Conservation (phyloP, 768 basidiomycete species). For the Mrakia blollopis region DNA sequence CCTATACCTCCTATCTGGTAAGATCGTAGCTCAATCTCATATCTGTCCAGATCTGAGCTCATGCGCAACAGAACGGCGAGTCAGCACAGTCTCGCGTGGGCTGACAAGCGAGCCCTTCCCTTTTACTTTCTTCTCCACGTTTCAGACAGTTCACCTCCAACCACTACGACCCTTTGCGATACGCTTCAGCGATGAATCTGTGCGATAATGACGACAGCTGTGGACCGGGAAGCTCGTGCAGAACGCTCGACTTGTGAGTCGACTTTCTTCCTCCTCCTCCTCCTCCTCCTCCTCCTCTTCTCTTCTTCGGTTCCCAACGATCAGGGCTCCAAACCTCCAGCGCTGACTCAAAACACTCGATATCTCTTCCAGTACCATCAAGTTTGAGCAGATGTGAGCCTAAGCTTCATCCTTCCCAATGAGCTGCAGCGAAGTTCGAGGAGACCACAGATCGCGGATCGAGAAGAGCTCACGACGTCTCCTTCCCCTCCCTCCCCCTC, state of each 20-base stretch:
- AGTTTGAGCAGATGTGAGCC: background rate
- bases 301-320: too few species aligned
- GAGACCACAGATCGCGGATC: too few species aligned
- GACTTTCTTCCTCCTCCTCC: background rate
- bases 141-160: background rate
- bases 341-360: background rate
- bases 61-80: background rate
- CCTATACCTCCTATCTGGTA: too few species aligned
- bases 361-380: background rate
- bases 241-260: constrained; percentile 17
- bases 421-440: background rate
- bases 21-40: too few species aligned
- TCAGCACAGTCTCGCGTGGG: background rate
- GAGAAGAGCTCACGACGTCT: background rate
- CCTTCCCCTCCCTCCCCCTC: background rate
- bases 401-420: background rate
- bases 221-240: background rate
- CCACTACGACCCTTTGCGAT: background rate
- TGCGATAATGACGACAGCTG: constrained; percentile 7
- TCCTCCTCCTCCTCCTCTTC: too few species aligned
- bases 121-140: background rate
- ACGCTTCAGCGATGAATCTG: background rate
- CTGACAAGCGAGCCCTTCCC: background rate
- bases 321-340: too few species aligned
- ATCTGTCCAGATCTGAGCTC: background rate